Conservation (phyloP, 73 alveolate genomes). For the Symbiodinium natans region DNA sequence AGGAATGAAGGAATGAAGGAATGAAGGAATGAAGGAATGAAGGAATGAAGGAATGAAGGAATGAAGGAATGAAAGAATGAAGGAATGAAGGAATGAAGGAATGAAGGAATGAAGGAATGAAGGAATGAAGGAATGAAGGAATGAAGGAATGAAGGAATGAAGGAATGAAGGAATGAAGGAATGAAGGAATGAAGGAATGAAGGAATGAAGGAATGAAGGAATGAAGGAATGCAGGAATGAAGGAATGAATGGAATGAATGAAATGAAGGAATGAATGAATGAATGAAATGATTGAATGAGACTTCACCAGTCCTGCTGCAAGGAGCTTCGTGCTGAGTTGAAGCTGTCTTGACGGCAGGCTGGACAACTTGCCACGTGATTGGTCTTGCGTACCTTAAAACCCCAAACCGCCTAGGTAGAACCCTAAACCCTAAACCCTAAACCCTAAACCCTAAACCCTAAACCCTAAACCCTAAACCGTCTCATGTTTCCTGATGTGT, state of each 20-base stretch:
- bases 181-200: not conserved
- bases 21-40: not conserved
- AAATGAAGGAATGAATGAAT: constrained; percentile 9
- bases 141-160: constrained; percentile 2
- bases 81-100: not conserved
- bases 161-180: constrained; percentile 3
- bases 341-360: not conserved
- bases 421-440: not conserved
- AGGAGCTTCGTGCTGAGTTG: not conserved
- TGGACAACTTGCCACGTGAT: too few relatives aligned
- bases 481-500: too few relatives aligned
- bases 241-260: constrained; percentile 5
- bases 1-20: constrained; percentile 51
- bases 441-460: constrained; percentile 1
- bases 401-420: too few relatives aligned
- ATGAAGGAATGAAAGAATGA: not conserved
- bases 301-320: too few relatives aligned
- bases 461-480: too few relatives aligned
- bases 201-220: not conserved
- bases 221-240: not conserved
- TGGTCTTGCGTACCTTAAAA: too few relatives aligned
- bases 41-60: not conserved
- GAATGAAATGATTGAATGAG: constrained; percentile 18
- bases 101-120: not conserved
- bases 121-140: constrained; percentile 12